These are phyloP conservation scores for Nissolia schottii DNA, from an alignment of 306 rosid species.

Conservation along the genomic window DNA sequence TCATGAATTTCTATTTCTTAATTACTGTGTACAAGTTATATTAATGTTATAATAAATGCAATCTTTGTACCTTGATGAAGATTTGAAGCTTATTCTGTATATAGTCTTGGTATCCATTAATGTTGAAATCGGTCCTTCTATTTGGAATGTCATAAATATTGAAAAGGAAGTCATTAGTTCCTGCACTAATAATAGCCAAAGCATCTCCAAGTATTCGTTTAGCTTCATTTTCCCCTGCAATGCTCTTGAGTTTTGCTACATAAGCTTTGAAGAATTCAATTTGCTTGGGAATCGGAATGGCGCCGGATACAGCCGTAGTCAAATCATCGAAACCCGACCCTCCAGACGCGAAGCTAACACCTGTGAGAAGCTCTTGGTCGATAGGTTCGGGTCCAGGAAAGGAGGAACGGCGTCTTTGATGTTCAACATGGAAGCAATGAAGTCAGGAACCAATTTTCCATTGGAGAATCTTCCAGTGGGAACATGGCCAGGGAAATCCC, in stretches of 20 bases:
- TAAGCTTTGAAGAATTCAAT: slow-evolving; percentile 40
- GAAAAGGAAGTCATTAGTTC: slow-evolving; percentile 48
- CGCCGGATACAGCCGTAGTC: slow-evolving; percentile 22
- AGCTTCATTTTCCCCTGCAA: slow-evolving; percentile 37
- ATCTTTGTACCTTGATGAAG: slow-evolving; percentile 15
- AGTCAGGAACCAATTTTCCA: slow-evolving; percentile 52
- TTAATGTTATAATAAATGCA: neutral
- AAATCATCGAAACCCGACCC: slow-evolving; percentile 48
- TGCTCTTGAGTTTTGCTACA: slow-evolving; percentile 28
- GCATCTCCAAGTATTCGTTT: slow-evolving; percentile 25
- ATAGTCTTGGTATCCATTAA: slow-evolving; percentile 48
- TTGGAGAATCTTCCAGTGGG: slow-evolving; percentile 56
- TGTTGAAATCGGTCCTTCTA: slow-evolving; percentile 26
- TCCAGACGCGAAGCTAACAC: slow-evolving; percentile 54
- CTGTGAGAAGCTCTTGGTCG: slow-evolving; percentile 35
- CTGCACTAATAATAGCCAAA: slow-evolving; percentile 42
- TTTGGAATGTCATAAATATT: slow-evolving; percentile 37
- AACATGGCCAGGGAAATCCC: slow-evolving; percentile 43
- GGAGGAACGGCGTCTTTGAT: slow-evolving; percentile 54
- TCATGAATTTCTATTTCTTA: neutral
- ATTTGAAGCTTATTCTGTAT: slow-evolving; percentile 29
- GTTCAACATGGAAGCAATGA: slow-evolving; percentile 36
- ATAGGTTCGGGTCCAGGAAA: slow-evolving; percentile 36
- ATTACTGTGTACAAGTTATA: neutral
- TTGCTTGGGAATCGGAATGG: slow-evolving; percentile 39